A percentile compares a stretch with the other conserved stretches of the same genome.
These are phyloP conservation scores for Phytophthora lateralis DNA, from an alignment of 352 stramenopile genomes.

Conservation along the genomic window DNA sequence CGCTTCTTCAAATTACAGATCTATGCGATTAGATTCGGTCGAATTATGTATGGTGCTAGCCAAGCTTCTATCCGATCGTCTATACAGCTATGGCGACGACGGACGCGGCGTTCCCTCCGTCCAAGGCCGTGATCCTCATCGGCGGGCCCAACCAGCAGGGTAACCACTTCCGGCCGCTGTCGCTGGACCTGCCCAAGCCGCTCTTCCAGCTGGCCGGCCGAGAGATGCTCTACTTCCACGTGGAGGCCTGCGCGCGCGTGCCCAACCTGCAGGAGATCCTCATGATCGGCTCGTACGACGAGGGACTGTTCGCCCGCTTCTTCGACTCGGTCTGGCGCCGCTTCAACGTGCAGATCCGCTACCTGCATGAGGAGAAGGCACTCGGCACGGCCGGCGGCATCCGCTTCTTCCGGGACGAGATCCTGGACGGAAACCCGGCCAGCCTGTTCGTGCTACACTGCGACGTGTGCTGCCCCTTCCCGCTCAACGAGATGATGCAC, in stretches of 20 bases:
- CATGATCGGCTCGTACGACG: conserved; percentile 90
- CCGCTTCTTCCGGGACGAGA: conserved; percentile 86
- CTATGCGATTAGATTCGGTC: conserved; percentile 13
- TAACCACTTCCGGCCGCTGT: conserved; percentile 89
- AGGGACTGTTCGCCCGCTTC: conserved; percentile 88
- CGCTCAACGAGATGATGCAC: conserved; percentile 90
- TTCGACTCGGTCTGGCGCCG: conserved; percentile 82
- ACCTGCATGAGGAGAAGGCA: conserved; percentile 80
- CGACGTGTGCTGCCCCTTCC: conserved; percentile 90
- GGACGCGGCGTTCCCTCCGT: conserved; percentile 60
- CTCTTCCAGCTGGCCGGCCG: conserved; percentile 86
- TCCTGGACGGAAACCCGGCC: conserved; percentile 72
- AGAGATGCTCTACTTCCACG: conserved; percentile 91
- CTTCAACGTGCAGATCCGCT: conserved; percentile 89
- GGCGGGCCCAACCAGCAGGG: conserved; percentile 86
- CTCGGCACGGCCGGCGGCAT: conserved; percentile 84
- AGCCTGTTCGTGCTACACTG: conserved; percentile 87
- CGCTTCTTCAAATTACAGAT: neutral
- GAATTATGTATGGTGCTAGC: conserved; percentile 4
- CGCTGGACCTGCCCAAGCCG: conserved; percentile 85
- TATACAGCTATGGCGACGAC: conserved; percentile 22
- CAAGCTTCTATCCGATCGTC: conserved; percentile 5
- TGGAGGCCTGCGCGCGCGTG: conserved; percentile 83
- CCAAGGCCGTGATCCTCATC: conserved; percentile 89
- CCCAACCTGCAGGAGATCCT: conserved; percentile 87